Evolutionary conservation across 495 filamentous ascomycete species (phyloP), one percentile per base, ranked within the genome.

Genomic region (Pyrenula massariospora): DNA sequence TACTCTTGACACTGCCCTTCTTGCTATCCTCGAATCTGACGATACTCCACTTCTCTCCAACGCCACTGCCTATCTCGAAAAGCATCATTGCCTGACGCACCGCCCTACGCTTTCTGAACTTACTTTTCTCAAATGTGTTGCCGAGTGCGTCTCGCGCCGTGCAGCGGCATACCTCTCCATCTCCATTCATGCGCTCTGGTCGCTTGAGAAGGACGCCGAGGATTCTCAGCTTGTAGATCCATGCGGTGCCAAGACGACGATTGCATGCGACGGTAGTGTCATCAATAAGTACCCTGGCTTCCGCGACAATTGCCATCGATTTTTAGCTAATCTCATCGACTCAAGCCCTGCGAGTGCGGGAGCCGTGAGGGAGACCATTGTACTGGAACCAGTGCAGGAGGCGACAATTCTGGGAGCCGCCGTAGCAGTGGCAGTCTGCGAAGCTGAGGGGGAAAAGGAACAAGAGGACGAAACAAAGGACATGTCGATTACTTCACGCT

Each of bases 1-100:
- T 62, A 80, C 83, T 12, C 74, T 91, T 47, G 79, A 85, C 25
- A 91, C 88, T 10, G 81, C 84, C 36, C 86, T 86, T 52, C 73
- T 91, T 25, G 86, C 73, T 12, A 65, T 68, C 57, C 68, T 78
- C 25, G 74, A 79, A 49, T 68, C 67, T 3, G 83, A 85, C 57
- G 65, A 67, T 3, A 74, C 76, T 0, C 62, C 72, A 10, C 67
- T 64, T 10, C 64, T 84, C 8, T 58, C 72, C 0, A 58, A 73
- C 19, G 76, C 80, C 2, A 69, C 70, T 22, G 62, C 72, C 0
- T 64, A 78, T 8, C 69, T 85, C 25, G 69, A 77, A 53, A 73
- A 77, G 42, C 63, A 71, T n/a, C 78, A 84, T 60, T 69, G 70
- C 0, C 74, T 81, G 59, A 56, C 59, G 22, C 63, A 58, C 24